Percentiles rank a stretch among this genome's conserved stretches.
Conservation (phyloP, 164 flowering plant genomes). For the Amborella trichopoda region DNA sequence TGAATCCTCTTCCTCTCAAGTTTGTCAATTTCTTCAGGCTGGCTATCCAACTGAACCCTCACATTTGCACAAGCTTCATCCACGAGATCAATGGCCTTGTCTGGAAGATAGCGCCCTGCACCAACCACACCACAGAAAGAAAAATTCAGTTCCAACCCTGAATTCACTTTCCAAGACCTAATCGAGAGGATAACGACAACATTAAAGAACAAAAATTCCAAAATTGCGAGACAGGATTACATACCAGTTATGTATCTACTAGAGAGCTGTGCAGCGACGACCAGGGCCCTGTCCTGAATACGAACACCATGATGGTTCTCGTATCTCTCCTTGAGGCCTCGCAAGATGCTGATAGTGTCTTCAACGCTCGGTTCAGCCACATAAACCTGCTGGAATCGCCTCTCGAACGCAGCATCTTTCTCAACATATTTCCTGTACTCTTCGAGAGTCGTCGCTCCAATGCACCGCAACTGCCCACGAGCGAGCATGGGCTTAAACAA, state of each 20-base stretch:
- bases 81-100: constrained; percentile 85
- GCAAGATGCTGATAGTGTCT: constrained; percentile 57
- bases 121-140: not conserved
- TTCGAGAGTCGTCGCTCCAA: constrained; percentile 79
- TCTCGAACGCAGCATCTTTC: constrained; percentile 85
- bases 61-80: constrained; percentile 97
- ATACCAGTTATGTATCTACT: constrained; percentile 1
- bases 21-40: constrained; percentile 82
- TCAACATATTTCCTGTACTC: constrained; percentile 86
- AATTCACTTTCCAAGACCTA: too few relatives aligned
- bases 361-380: constrained; percentile 75
- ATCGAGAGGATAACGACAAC: too few relatives aligned
- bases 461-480: constrained; percentile 69
- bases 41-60: constrained; percentile 86
- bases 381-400: constrained; percentile 70
- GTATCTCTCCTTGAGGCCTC: constrained; percentile 69
- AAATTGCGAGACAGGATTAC: too few relatives aligned
- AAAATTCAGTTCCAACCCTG: not conserved
- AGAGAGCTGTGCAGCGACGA: constrained; percentile 7
- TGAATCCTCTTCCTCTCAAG: constrained; percentile 76
- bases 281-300: constrained; percentile 70
- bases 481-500: constrained; percentile 85
- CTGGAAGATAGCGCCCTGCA: constrained; percentile 74
- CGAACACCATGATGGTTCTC: constrained; percentile 86
- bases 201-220: too few relatives aligned